A percentile compares a stretch with the other conserved stretches of the same genome.
Conservation (phyloP, 1,284 basidiomycete species). For the Rhodotorula sp. region DNA sequence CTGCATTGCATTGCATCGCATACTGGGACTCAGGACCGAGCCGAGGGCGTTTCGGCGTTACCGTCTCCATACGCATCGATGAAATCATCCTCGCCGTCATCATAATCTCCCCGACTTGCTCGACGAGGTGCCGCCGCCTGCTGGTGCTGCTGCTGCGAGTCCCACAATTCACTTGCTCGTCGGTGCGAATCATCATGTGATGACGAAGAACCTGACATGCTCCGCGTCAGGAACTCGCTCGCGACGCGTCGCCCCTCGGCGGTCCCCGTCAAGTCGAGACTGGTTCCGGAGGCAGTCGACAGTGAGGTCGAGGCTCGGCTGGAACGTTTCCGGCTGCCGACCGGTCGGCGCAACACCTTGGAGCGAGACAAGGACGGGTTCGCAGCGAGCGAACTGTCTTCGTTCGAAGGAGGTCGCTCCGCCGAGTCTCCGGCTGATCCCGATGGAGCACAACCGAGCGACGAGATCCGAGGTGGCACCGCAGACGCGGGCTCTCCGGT, state of each 20-base stretch:
- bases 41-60: not conserved
- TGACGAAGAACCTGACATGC: not conserved
- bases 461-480: not conserved
- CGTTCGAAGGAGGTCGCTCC: not conserved
- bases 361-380: slow-evolving; percentile 8
- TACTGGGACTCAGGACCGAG: not conserved
- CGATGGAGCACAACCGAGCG: not conserved
- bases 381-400: not conserved
- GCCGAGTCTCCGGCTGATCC: not conserved
- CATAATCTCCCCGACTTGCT: not conserved
- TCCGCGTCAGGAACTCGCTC: slow-evolving; percentile 17
- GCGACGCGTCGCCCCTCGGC: slow-evolving; percentile 12
- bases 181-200: not conserved
- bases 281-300: not conserved
- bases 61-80: not conserved
- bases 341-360: slow-evolving; percentile 16
- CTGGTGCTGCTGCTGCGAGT: no score
- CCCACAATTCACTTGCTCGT: slow-evolving; percentile 1
- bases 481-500: not conserved
- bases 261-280: slow-evolving; percentile 3
- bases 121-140: not conserved
- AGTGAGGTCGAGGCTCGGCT: slow-evolving; percentile 4
- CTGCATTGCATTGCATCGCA: no score
- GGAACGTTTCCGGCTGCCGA: slow-evolving; percentile 15
- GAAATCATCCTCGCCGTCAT: not conserved